A percentile compares a stretch with the other conserved stretches of the same genome.
These are phyloP conservation scores for Colletotrichum spaethianum DNA, from an alignment of 2,329 filamentous ascomycete species.

Conservation along the genomic window DNA sequence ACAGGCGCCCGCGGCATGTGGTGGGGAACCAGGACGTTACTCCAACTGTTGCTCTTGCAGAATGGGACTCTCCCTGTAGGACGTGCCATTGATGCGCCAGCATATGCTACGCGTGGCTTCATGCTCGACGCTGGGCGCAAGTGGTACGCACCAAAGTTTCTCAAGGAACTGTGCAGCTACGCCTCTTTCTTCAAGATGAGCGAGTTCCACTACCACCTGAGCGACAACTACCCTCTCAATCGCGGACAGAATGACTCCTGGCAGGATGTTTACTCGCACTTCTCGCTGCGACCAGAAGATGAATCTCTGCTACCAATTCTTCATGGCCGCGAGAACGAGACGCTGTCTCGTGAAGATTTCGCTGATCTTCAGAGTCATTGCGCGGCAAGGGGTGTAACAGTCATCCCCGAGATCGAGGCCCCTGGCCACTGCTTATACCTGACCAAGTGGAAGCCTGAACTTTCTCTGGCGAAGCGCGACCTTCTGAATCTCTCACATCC, in stretches of 20 bases:
- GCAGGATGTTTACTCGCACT: constrained; percentile 61
- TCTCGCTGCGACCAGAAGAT: constrained; percentile 54
- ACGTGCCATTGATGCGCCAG: constrained; percentile 55
- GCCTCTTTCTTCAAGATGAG: constrained; percentile 63
- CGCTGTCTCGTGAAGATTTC: constrained; percentile 53
- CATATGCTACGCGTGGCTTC: constrained; percentile 60
- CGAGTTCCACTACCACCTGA: constrained; percentile 65
- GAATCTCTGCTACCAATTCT: constrained; percentile 43
- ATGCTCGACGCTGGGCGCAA: constrained; percentile 51
- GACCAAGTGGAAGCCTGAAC: constrained; percentile 69
- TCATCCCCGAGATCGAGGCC: constrained; percentile 69
- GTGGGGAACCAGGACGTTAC: constrained; percentile 62
- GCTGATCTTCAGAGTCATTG: constrained; percentile 65
- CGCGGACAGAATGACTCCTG: constrained; percentile 62
- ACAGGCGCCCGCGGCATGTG: constrained; percentile 60
- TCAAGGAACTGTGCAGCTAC: constrained; percentile 60
- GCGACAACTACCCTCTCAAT: constrained; percentile 64
- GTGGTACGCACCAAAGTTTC: constrained; percentile 48
- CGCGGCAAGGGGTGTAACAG: constrained; percentile 64
- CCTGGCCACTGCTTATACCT: constrained; percentile 67
- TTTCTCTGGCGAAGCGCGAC: constrained; percentile 61
- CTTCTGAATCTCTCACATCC: constrained; percentile 67
- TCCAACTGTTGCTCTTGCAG: constrained; percentile 54
- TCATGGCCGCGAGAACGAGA: constrained; percentile 46
- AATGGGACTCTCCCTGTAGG: constrained; percentile 50